Percentiles rank a stretch among this genome's conserved stretches.
Evolutionary conservation across 306 rosid species (phyloP).

Genomic region (Adenanthera pavonina): DNA sequence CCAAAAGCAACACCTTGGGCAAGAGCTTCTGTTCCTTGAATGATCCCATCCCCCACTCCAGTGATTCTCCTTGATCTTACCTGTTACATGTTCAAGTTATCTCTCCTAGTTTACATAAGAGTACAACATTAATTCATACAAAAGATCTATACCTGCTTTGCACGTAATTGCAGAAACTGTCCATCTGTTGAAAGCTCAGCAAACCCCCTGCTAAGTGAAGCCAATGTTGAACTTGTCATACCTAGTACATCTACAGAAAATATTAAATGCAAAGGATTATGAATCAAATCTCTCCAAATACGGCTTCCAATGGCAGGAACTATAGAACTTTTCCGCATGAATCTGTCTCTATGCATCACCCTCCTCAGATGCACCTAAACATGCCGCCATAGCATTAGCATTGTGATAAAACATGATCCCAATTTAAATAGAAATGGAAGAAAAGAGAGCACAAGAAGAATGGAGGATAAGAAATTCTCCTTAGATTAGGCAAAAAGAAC

Average conservation of each 20-base stretch:
- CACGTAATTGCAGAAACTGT: constrained; percentile 86
- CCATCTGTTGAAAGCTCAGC: constrained; percentile 99
- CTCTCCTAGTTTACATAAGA: constrained; percentile 19
- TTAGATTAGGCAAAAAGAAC: neutral
- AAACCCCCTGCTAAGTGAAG: constrained; percentile 94
- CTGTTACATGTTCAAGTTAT: constrained; percentile 59
- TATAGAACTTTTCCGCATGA: constrained; percentile 91
- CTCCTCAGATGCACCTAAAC: constrained; percentile 92
- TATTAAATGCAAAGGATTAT: constrained; percentile 91
- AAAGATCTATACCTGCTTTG: constrained; percentile 73
- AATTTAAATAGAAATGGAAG: neutral
- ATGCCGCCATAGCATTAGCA: constrained; percentile 40
- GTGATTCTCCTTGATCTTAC: constrained; percentile 93
- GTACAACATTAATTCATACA: constrained; percentile 15
- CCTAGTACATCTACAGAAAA: constrained; percentile 96
- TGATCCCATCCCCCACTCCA: constrained; percentile 93
- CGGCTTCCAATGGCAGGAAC: constrained; percentile 88
- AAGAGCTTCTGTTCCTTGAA: constrained; percentile 96
- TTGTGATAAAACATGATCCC: constrained; percentile 7
- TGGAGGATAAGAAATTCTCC: neutral
- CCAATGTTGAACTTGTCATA: constrained; percentile 96
- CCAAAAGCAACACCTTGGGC: constrained; percentile 99
- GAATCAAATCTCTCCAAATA: constrained; percentile 94
- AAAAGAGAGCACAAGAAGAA: neutral
- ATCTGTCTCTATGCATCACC: constrained; percentile 94